Evolutionary conservation across 2,329 filamentous ascomycete species (phyloP).

Genomic region (Colletotrichum spinosum): DNA sequence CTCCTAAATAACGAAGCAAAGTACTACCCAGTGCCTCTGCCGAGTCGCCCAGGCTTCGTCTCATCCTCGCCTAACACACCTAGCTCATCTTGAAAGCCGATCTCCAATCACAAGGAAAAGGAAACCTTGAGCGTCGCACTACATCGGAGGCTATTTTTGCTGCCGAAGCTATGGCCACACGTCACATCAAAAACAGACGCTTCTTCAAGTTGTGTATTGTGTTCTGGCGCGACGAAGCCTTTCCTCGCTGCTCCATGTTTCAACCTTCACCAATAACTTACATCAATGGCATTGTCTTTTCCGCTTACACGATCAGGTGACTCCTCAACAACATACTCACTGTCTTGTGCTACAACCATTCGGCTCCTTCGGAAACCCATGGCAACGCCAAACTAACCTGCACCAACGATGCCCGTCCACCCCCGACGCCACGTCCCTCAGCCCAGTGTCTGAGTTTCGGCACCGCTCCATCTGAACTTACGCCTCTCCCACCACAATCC

Average conservation of each 20-base stretch:
- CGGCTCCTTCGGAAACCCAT: slow-evolving; percentile 3
- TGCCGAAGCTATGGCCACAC: slow-evolving; percentile 22
- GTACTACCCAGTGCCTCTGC: no score
- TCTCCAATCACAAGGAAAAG: slow-evolving; percentile 1
- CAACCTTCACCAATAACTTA: background rate
- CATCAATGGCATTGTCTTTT: background rate
- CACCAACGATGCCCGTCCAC: background rate
- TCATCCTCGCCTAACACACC: background rate
- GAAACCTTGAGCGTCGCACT: slow-evolving; percentile 11
- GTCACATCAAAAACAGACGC: background rate
- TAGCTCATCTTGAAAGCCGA: background rate
- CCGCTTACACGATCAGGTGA: background rate
- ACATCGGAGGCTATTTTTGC: slow-evolving; percentile 23
- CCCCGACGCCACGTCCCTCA: slow-evolving; percentile 18
- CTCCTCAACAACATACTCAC: no score
- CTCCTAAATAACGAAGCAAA: no score
- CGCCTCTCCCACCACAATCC: background rate
- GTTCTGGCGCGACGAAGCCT: background rate
- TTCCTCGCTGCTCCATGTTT: background rate
- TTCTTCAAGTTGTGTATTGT: background rate
- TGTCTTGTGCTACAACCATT: no score
- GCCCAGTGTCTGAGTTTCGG: slow-evolving; percentile 32
- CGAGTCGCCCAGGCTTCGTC: background rate
- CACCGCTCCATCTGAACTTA: slow-evolving; percentile 22
- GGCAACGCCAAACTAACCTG: background rate